These are phyloP conservation scores for Beverwykella pulmonaria DNA, from an alignment of 495 filamentous ascomycete genomes.

Conservation along the genomic window DNA sequence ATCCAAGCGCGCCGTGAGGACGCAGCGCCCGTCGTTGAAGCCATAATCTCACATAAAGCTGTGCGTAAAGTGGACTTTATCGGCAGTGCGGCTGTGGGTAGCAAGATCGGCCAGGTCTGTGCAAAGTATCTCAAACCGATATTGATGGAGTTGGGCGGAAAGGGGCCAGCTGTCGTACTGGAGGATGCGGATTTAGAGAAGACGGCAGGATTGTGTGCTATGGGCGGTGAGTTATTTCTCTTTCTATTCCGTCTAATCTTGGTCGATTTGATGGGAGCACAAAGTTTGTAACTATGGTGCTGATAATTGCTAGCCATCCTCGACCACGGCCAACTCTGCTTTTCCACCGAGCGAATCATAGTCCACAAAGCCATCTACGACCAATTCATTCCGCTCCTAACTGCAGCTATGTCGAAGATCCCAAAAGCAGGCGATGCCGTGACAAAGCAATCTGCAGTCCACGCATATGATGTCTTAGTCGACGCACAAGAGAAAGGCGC, in stretches of 20 bases:
- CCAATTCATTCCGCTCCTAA: constrained; percentile 31
- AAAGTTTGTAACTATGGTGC: too few relatives aligned
- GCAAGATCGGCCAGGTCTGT: constrained; percentile 41
- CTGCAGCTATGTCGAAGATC: constrained; percentile 21
- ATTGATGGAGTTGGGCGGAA: constrained; percentile 44
- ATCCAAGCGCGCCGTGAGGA: constrained; percentile 37
- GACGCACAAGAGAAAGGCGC: constrained; percentile 33
- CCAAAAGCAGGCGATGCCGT: constrained; percentile 44
- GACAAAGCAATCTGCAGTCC: constrained; percentile 33
- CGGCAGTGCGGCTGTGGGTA: constrained; percentile 40
- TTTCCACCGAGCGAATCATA: constrained; percentile 45
- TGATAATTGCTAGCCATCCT: constrained; percentile 10
- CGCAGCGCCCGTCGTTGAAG: constrained; percentile 40
- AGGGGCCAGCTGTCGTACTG: constrained; percentile 43
- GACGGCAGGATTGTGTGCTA: constrained; percentile 38
- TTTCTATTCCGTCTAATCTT: too few relatives aligned
- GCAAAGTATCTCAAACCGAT: constrained; percentile 45
- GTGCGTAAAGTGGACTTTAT: constrained; percentile 47
- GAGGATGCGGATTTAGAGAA: constrained; percentile 43
- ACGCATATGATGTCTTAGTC: constrained; percentile 35
- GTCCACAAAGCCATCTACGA: constrained; percentile 33
- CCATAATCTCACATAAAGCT: constrained; percentile 36
- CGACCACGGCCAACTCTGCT: constrained; percentile 47
- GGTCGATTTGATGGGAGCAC: too few relatives aligned
- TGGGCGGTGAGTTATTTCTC: constrained; percentile 29